Evolutionary conservation across 2,329 filamentous ascomycete genomes (phyloP).

Genomic region (Rutstroemia sp.): DNA sequence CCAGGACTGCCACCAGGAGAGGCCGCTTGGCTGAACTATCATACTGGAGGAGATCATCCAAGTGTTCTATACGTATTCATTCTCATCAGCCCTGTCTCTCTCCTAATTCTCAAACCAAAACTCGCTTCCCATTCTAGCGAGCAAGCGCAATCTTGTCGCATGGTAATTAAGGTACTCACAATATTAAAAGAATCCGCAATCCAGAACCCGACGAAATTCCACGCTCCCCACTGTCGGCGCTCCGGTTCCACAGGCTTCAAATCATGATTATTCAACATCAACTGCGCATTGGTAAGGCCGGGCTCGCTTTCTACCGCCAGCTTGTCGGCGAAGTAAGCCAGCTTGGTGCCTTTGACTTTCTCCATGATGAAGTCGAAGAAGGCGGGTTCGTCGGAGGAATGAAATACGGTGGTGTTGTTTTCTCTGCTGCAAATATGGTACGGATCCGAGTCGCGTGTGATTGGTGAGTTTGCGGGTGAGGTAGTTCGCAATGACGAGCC

Average conservation of each 20-base stretch:
- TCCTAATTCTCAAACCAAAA: not conserved
- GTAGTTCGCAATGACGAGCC: not conserved
- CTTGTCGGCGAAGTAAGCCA: constrained; percentile 39
- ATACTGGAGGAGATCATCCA: constrained; percentile 90
- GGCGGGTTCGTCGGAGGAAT: constrained; percentile 27
- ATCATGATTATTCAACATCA: constrained; percentile 83
- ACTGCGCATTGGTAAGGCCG: constrained; percentile 68
- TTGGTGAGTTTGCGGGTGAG: not conserved
- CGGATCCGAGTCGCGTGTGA: not conserved
- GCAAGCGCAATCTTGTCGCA: too few relatives aligned
- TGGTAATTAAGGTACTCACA: constrained; percentile 29
- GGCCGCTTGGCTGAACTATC: constrained; percentile 52
- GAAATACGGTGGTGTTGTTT: not conserved
- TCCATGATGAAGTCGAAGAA: constrained; percentile 36
- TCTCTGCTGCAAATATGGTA: not conserved
- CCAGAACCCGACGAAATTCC: constrained; percentile 89
- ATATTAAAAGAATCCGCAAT: constrained; percentile 81
- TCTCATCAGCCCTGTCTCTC: constrained; percentile 12
- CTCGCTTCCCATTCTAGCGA: too few relatives aligned
- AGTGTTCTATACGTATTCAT: constrained; percentile 53
- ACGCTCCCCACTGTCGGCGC: constrained; percentile 74
- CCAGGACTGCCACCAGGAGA: constrained; percentile 91
- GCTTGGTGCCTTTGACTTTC: constrained; percentile 23
- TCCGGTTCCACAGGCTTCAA: constrained; percentile 72
- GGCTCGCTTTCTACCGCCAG: constrained; percentile 68